These are phyloP conservation scores for Anthoceros angustus DNA, from an alignment of 225 moss, liverwort and hornwort genomes.

Conservation along the genomic window DNA sequence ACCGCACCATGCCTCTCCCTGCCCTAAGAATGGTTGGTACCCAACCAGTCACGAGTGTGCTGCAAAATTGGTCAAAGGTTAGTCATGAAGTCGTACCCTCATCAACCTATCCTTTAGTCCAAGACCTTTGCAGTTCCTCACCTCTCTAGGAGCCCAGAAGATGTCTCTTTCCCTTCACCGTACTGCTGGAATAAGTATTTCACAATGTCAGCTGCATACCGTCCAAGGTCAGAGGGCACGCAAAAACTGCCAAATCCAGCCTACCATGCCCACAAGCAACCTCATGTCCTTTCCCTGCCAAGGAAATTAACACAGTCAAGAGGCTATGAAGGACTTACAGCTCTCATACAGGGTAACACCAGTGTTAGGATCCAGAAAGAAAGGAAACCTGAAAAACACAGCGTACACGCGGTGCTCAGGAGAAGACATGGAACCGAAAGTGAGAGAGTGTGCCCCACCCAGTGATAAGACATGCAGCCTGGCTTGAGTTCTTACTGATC, in stretches of 20 bases:
- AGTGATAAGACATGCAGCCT: neutral
- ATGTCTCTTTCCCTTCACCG: conserved; percentile 61
- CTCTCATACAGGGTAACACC: conserved; percentile 80
- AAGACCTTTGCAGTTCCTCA: conserved; percentile 8
- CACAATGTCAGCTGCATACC: conserved; percentile 84
- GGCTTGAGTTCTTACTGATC: conserved; percentile 50
- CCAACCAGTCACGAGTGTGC: conserved; percentile 90
- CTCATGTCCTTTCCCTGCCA: neutral
- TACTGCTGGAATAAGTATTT: conserved; percentile 75
- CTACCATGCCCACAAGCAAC: neutral
- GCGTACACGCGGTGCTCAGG: neutral
- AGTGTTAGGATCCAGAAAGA: conserved; percentile 78
- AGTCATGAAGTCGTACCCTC: neutral
- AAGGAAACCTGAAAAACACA: conserved; percentile 55
- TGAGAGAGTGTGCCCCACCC: neutral
- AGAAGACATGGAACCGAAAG: neutral
- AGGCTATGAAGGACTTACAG: conserved; percentile 34
- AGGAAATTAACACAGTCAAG: neutral
- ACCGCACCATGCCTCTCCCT: conserved; percentile 80
- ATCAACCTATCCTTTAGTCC: neutral
- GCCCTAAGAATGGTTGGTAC: conserved; percentile 79
- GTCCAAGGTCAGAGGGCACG: neutral
- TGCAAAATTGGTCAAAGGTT: conserved; percentile 15
- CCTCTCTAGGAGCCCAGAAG: conserved; percentile 76
- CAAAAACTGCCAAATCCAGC: neutral